phyloP scores from a whole-genome alignment of 805 yeast species.

The Tetrapisispora iriomotensis region DNA sequence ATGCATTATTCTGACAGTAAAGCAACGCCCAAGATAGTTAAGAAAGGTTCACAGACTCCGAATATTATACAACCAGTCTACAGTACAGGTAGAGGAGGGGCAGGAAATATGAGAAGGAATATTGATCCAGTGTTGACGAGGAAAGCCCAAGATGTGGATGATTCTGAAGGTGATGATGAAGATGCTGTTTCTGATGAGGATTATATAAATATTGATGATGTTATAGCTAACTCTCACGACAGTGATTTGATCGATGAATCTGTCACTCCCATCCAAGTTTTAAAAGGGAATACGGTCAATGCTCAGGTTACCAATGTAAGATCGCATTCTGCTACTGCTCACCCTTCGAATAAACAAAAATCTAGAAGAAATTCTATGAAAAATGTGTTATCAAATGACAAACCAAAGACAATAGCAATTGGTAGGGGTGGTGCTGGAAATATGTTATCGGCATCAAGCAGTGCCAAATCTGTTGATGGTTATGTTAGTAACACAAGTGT shows the following conservation, averaged over 20 bases:
- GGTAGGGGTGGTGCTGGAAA: slow-evolving; percentile 32
- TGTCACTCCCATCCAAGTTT: slow-evolving; percentile 7
- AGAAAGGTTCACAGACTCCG: slow-evolving; percentile 55
- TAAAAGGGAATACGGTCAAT: slow-evolving; percentile 4
- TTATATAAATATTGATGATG: slow-evolving; percentile 1
- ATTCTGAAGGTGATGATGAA: slow-evolving; percentile 13
- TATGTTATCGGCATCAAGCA: slow-evolving; percentile 23
- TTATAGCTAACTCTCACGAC: neutral
- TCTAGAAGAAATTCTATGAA: slow-evolving; percentile 1
- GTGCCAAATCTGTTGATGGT: slow-evolving; percentile 6
- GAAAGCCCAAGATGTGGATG: slow-evolving; percentile 58
- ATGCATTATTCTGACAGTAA: slow-evolving; percentile 38
- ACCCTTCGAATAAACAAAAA: neutral
- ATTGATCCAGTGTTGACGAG: slow-evolving; percentile 49
- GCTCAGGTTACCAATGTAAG: slow-evolving; percentile 5
- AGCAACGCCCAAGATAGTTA: slow-evolving; percentile 46
- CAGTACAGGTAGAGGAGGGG: slow-evolving; percentile 73
- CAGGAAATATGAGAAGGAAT: slow-evolving; percentile 63
- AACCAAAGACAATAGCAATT: slow-evolving; percentile 14
- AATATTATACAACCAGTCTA: slow-evolving; percentile 43
- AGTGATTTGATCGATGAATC: slow-evolving; percentile 7
- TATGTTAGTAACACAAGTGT: slow-evolving; percentile 2
- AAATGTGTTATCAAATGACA: neutral
- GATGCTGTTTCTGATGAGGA: neutral
- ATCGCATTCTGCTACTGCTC: neutral